phyloP scores from a whole-genome alignment of 208 protist species.

The Herpetomonas tarakana region DNA sequence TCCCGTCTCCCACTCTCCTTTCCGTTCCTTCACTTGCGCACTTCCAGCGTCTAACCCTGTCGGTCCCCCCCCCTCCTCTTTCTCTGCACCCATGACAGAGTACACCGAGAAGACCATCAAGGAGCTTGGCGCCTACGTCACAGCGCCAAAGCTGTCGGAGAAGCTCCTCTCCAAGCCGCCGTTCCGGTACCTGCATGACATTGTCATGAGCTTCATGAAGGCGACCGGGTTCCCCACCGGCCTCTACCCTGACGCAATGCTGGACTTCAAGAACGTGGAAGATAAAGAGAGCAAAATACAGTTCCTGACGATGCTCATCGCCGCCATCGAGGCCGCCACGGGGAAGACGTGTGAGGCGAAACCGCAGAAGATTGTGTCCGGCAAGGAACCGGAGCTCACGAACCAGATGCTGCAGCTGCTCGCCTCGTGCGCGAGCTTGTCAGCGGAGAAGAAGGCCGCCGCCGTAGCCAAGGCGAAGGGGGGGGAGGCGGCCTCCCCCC shows the following conservation, averaged over 20 bases:
- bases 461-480: conserved; percentile 67
- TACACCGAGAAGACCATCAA: conserved; percentile 78
- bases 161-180: conserved; percentile 86
- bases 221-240: conserved; percentile 71
- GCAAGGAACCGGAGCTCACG: conserved; percentile 83
- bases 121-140: conserved; percentile 75
- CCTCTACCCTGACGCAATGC: conserved; percentile 55
- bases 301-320: conserved; percentile 76
- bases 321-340: conserved; percentile 74
- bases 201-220: conserved; percentile 66
- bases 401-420: conserved; percentile 87
- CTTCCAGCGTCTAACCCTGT: background rate
- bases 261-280: conserved; percentile 69
- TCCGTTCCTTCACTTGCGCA: too few relatives aligned
- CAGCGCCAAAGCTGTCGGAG: conserved; percentile 81
- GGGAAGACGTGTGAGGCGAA: conserved; percentile 47
- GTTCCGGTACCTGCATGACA: conserved; percentile 90
- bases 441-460: conserved; percentile 45
- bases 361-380: conserved; percentile 83
- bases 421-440: conserved; percentile 62
- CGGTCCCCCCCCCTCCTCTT: background rate
- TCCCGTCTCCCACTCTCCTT: too few relatives aligned
- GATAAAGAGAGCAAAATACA: conserved; percentile 85
- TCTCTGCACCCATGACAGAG: too few relatives aligned
- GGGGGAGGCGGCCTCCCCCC: conserved; percentile 3